Base-by-base conservation (phyloP, 2,329 filamentous ascomycete species). In the Dothideomycetes sp. region DNA sequence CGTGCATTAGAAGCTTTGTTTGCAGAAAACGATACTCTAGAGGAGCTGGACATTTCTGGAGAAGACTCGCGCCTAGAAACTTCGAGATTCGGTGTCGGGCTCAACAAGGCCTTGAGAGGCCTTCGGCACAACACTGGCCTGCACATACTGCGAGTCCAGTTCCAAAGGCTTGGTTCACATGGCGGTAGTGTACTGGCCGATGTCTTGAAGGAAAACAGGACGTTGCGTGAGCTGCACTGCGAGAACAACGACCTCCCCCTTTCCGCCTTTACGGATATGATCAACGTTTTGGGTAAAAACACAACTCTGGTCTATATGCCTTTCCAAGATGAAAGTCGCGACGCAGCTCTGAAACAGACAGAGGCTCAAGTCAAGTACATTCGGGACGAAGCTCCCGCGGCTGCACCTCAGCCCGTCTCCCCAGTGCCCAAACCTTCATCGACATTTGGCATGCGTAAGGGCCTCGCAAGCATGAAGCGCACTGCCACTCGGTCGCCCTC, bases 21-120 rank as follows among this genome's bases (percentile, higher is more conserved):
- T 50, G 73, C 76, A 23, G 71, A 80, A 38, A 84, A 84, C 46
- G 66, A 67, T n/a, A 77, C 74, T 1, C 62, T 84, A 2, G 68
- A 78, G 49, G 77, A 78, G 54, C 61, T 84, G 10, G 76, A 84
- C 54, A 78, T 84, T 31, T 82, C 79, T 18, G 80, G 80, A 7
- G 80, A 84, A 51, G 77, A 80, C 48, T 80, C 80, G 5, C 74
- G 81, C 50, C 58, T 84, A n/a, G 80, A 84, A 51, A 77, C 77
- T 4, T 78, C 78, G 3, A 73, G 78, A 34, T 76, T 84, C 47
- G 80, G 80, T 12, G 75, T 78, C 41, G 79, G 80, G 2, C 68
- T 84, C 45, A 82, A 82, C 50, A 66, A 75, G 39, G 78, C 80
- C 13, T 60, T 84, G 44, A 69, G 69, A 13, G 80, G 80, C 4